Evolutionary conservation across 140 eudicot genomes (phyloP).

Genomic region (Anethum foeniculum): DNA sequence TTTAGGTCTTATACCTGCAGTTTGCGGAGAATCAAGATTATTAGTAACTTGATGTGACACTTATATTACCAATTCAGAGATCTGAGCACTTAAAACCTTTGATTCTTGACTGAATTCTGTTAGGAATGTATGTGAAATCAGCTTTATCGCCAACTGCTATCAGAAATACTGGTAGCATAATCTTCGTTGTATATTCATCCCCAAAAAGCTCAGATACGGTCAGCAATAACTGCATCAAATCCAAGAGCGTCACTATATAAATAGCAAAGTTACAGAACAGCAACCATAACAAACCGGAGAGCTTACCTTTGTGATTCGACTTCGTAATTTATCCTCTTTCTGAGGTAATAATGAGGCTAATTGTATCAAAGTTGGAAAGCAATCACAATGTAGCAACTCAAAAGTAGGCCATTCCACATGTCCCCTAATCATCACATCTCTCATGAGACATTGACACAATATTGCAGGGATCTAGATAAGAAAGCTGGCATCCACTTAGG

Average conservation of each 20-base stretch:
- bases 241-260: not conserved
- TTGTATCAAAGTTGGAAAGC: constrained; percentile 78
- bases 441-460: constrained; percentile 6
- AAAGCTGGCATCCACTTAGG: constrained; percentile 1
- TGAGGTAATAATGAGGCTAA: constrained; percentile 67
- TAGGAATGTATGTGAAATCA: constrained; percentile 64
- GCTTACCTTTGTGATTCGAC: constrained; percentile 60
- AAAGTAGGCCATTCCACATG: constrained; percentile 74
- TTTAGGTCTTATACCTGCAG: constrained; percentile 70
- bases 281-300: not conserved
- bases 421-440: constrained; percentile 43
- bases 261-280: not conserved
- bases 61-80: not conserved
- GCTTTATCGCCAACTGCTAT: constrained; percentile 78
- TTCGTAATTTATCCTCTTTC: constrained; percentile 79
- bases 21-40: not conserved
- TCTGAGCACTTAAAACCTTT: constrained; percentile 36
- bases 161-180: constrained; percentile 73
- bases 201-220: constrained; percentile 64
- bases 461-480: not conserved
- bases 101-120: constrained; percentile 47
- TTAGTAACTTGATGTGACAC: not conserved
- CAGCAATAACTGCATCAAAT: constrained; percentile 58
- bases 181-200: constrained; percentile 63
- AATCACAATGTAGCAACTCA: constrained; percentile 87